Percentiles rank a stretch among this genome's conserved stretches.
phyloP scores from a whole-genome alignment of 208 protist species.

The Porcisia hertigi region DNA sequence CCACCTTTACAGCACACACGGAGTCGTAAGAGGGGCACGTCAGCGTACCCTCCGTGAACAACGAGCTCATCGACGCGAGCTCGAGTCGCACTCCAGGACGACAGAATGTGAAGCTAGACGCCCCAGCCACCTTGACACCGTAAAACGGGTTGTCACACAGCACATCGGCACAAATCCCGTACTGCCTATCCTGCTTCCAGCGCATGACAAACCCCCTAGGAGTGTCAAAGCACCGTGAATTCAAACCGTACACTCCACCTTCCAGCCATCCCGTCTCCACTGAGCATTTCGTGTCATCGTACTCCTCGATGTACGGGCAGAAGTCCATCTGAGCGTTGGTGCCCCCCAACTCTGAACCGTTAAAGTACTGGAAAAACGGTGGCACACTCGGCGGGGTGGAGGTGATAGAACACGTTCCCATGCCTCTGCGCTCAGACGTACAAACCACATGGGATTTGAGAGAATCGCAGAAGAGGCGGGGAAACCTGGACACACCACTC shows the following conservation, averaged over 20 bases:
- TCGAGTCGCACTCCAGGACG: background rate
- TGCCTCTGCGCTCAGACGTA: no score
- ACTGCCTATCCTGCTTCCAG: background rate
- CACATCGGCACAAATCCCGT: conserved; percentile 26
- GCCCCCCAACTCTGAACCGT: no score
- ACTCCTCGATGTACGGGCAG: no score
- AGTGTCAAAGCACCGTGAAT: conserved; percentile 17
- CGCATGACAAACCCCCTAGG: background rate
- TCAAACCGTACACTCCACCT: conserved; percentile 11
- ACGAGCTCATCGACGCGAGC: conserved; percentile 5
- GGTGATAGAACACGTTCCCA: no score
- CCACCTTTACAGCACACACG: no score
- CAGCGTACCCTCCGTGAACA: conserved; percentile 24
- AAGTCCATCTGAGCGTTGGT: no score
- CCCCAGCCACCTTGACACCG: conserved; percentile 12
- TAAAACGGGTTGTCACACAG: conserved; percentile 18
- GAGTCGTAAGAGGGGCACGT: conserved; percentile 33
- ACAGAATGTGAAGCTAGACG: conserved; percentile 12
- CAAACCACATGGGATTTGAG: no score
- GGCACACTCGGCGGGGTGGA: no score
- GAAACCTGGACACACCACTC: no score
- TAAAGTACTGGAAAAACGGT: no score
- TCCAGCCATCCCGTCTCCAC: background rate
- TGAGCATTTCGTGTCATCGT: conserved; percentile 25
- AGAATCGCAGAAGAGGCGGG: no score